Evolutionary conservation across 1,284 basidiomycete species (phyloP).

Genomic region (Cutaneotrichosporon mucoides): DNA sequence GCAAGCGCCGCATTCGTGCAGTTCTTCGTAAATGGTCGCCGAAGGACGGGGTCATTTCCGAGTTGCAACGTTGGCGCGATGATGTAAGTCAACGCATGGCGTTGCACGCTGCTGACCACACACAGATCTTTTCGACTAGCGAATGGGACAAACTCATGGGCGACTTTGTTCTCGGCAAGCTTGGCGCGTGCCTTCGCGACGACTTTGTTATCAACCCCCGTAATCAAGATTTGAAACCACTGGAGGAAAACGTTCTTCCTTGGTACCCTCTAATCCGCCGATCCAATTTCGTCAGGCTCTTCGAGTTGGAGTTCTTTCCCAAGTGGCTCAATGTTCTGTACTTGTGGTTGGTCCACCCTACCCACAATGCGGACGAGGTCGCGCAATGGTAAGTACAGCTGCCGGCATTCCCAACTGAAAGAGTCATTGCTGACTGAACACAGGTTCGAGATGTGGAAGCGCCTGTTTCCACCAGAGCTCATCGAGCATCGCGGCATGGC

Average conservation of each 20-base stretch:
- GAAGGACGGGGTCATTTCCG: conserved; percentile 68
- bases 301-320: conserved; percentile 90
- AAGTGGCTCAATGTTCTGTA: conserved; percentile 92
- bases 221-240: conserved; percentile 76
- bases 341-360: conserved; percentile 81
- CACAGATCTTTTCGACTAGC: conserved; percentile 63
- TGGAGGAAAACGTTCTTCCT: conserved; percentile 64
- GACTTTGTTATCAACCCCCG: conserved; percentile 85
- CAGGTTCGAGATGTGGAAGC: conserved; percentile 73
- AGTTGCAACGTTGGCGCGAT: conserved; percentile 68
- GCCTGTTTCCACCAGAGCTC: conserved; percentile 66
- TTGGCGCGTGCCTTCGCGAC: conserved; percentile 71
- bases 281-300: conserved; percentile 70
- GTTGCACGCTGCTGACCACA: background rate
- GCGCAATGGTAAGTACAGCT: conserved; percentile 66
- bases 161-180: conserved; percentile 84
- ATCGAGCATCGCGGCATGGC: conserved; percentile 62
- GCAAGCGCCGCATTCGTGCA: conserved; percentile 75
- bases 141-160: conserved; percentile 92
- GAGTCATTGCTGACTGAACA: background rate
- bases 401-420: background rate
- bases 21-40: conserved; percentile 72
- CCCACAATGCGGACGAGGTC: conserved; percentile 80
- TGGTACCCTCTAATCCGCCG: conserved; percentile 73
- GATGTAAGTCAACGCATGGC: conserved; percentile 56